Base-by-base conservation (phyloP, 2,329 filamentous ascomycete genomes). In the Cladophialophora exuberans region DNA sequence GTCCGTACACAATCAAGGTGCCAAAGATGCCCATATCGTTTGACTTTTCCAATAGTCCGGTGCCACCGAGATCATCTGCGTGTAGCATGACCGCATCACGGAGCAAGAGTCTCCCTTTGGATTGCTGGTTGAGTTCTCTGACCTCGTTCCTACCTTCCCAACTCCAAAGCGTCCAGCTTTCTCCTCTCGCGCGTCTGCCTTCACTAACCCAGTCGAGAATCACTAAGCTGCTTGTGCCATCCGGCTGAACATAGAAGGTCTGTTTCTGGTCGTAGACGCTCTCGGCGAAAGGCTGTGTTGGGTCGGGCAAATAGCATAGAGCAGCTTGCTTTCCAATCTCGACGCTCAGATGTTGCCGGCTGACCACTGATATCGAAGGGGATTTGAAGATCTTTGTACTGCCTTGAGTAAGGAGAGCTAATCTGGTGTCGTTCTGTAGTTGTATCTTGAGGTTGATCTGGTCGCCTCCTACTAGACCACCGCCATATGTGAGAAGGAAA, bases 331-430 rank as follows among this genome's bases (percentile, higher is more conserved):
- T 64, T 31, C 70, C 73, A 13, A 85, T 67, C 39, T 69, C 66
- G 6, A 83, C 78, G 30, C 73, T 73, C 65, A 82, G 74, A 7
- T 68, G 68, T 65, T 83, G 81, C 28, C 72, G 67, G 26, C 76
- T 80, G 56, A 62, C 45, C 23, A 62, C 54, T 2, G 53, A 51
- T 28, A 52, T 52, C 10, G 53, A 33, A n/a, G 43, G 82, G 71
- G 90, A 88, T 69, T 94, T 96, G 81, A 96, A 97, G 65, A 99
- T 85, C 75, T 97, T 99, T 57, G 94, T 97, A 73, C 91, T 90
- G 48, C 93, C 93, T 76, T 85, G 83, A 0, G 78, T 80, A n/a
- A 75, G 74, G 26, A 77, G 84, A 6, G 83, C 74, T 50, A 97
- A 81, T 57, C 84, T 86, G 3, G 90, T 86, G 2, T 76, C 73